A percentile compares a stretch with the other conserved stretches of the same genome.
These are phyloP conservation scores for Pseudocercospora macadamiae DNA, from an alignment of 2,329 filamentous ascomycete genomes.

Conservation along the genomic window DNA sequence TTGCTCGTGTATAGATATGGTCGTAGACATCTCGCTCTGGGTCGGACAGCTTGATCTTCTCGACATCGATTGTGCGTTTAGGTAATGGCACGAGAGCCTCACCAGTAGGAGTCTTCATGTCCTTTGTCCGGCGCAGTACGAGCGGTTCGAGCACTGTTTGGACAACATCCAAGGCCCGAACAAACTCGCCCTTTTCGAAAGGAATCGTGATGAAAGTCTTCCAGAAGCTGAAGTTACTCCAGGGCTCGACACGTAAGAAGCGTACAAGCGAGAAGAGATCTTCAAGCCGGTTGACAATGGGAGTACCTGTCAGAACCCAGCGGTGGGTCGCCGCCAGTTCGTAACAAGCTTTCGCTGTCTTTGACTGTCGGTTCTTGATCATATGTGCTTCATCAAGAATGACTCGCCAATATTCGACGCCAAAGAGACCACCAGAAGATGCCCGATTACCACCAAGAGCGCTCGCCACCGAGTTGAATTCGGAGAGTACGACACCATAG, in stretches of 20 bases:
- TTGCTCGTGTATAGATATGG: conserved; percentile 81
- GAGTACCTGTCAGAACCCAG: conserved; percentile 93
- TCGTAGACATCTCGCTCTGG: conserved; percentile 90
- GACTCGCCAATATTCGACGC: conserved; percentile 88
- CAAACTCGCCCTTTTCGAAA: conserved; percentile 93
- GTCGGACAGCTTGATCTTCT: conserved; percentile 82
- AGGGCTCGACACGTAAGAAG: conserved; percentile 92
- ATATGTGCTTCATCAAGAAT: conserved; percentile 95
- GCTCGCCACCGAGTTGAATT: conserved; percentile 72
- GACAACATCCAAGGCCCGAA: conserved; percentile 91
- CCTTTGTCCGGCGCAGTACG: conserved; percentile 93
- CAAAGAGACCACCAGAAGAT: conserved; percentile 69
- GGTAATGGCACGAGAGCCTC: conserved; percentile 80
- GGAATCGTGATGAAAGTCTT: conserved; percentile 97
- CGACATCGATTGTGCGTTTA: conserved; percentile 78
- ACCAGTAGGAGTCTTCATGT: conserved; percentile 94
- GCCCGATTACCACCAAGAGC: conserved; percentile 66
- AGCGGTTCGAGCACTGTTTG: conserved; percentile 94
- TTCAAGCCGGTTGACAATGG: conserved; percentile 93
- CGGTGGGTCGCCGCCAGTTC: conserved; percentile 82
- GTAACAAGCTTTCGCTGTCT: conserved; percentile 94
- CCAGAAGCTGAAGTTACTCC: conserved; percentile 99
- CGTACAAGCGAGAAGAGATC: conserved; percentile 91
- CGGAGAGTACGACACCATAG: conserved; percentile 88
- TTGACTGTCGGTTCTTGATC: conserved; percentile 85